Evolutionary conservation across 1,284 basidiomycete species (phyloP), one percentile per base, ranked within the genome.

Genomic region (Taiwanofungus camphoratus): DNA sequence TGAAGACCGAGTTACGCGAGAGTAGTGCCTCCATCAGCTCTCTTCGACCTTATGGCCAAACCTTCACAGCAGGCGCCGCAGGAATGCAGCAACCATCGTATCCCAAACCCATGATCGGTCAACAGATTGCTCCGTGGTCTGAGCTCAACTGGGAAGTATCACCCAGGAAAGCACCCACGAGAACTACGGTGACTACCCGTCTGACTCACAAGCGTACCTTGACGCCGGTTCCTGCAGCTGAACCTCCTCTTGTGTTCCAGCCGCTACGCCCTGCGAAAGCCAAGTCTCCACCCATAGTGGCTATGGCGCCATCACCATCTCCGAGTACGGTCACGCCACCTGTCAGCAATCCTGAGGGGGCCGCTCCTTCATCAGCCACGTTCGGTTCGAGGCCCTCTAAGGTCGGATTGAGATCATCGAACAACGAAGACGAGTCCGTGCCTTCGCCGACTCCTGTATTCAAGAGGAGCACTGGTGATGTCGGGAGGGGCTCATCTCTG

Each of bases 101-200:
- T 21, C 19, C 27, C 1, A 45, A 54, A 0, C 51, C 54, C 5
- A 45, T 63, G 26, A 62, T 83, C n/a, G 78, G 76, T 0, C 71
- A 76, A 56, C 76, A 74, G 44, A 86, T 87, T 34, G 70, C 74
- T 0, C 79, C 81, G 0, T 85, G 79, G 82, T 66, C 73, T 0
- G 66, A 65, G 4, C 59, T 79, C 5, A 64, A 75, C 32, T 67
- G 71, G 43, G 52, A 63, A 4, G 62, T 77, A 1, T 76, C 74
- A 2, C 75, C 76, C 2, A 61, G 67, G 38, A 69, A 68, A 41
- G 57, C 53, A 51, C 18, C 64, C 2, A 46, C 53, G 26, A 45
- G 42, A 32, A n/a, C n/a, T n/a, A 38, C 44, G 41, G 44, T 57
- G 15, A 46, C 62, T 18, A 24, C 62, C 46, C 55, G 59, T 32